Base-by-base conservation (phyloP, 2,329 filamentous ascomycete genomes). In the Tolypocladium ovalisporum region DNA sequence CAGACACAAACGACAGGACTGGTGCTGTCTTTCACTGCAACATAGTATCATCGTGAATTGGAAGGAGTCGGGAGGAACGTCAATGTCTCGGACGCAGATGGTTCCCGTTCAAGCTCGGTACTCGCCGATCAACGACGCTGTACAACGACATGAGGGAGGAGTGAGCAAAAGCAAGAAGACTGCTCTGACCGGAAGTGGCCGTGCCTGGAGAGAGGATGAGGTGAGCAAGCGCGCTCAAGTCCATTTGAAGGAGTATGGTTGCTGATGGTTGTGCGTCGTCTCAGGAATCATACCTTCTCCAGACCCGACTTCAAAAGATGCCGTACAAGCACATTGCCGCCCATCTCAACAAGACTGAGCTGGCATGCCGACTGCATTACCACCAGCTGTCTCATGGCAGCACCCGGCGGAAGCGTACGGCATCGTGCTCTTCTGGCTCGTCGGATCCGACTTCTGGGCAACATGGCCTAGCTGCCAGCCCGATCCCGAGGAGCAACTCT, bases 301-400 rank as follows among this genome's bases (percentile, higher is more conserved):
- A 91, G 73, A 92, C 88, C 60, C 87, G 89, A 58, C 82, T 89
- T 66, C 88, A 92, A 67, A 93, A 93, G 75, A 90, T 93, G 85
- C 89, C 89, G 0, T 94, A 94, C 75, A 94, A 93, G 79, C 88
- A 93, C 70, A 94, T 94, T 68, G 89, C 89, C 58, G 83, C 86
- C 59, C 87, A 92, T 65, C 76, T 94, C 64, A 90, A 91, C 75
- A 95, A 94, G 78, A 94, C 89, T 0, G 89, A 94, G 75, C 79
- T 94, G 59, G 89, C 89, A 53, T 95, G 89, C 75, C 89, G 90
- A 61, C 81, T 95, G 61, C 90, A 94, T 73, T 93, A 90, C 70
- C 89, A 95, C 68, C 89, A 94, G 68, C 81, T 94, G 61, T 90
- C 87, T 62, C 89, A 91, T 69, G 88, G 88, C 58, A 89, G 83